These are phyloP conservation scores for Phanerochaete sordida DNA, from an alignment of 768 basidiomycete genomes.

Conservation along the genomic window DNA sequence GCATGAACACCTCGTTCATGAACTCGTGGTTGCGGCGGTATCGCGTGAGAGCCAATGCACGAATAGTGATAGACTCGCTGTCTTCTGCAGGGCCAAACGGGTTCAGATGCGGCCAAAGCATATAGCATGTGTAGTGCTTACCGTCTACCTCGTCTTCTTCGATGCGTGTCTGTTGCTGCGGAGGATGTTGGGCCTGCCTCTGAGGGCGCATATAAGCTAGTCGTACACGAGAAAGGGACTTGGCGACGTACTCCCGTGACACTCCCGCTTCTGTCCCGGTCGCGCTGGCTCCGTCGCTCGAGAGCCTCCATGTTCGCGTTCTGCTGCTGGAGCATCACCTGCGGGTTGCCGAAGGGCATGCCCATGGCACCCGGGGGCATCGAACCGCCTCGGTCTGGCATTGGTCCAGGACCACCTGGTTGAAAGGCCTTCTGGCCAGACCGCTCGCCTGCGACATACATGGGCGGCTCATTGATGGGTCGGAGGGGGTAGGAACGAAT, in stretches of 20 bases:
- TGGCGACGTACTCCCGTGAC: slow-evolving; percentile 36
- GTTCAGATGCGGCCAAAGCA: too few species aligned
- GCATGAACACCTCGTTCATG: slow-evolving; percentile 79
- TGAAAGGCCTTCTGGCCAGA: slow-evolving; percentile 59
- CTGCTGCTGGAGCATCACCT: slow-evolving; percentile 65
- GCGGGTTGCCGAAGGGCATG: slow-evolving; percentile 33
- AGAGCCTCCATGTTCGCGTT: slow-evolving; percentile 69
- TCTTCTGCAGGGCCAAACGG: too few species aligned
- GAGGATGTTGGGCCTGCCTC: slow-evolving; percentile 25
- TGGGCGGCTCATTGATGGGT: slow-evolving; percentile 56
- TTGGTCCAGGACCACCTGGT: slow-evolving; percentile 9
- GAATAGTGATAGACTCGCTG: slow-evolving; percentile 63
- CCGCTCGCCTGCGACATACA: slow-evolving; percentile 73
- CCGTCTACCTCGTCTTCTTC: slow-evolving; percentile 70
- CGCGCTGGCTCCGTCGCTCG: slow-evolving; percentile 43
- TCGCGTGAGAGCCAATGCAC: slow-evolving; percentile 65
- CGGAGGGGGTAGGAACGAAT: slow-evolving; percentile 72
- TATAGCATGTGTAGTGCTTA: slow-evolving; percentile 24
- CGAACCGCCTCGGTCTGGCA: slow-evolving; percentile 10
- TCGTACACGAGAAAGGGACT: neutral
- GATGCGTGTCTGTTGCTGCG: slow-evolving; percentile 23
- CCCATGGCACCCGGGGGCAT: slow-evolving; percentile 10
- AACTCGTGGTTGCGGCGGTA: slow-evolving; percentile 81
- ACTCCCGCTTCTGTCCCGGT: slow-evolving; percentile 42
- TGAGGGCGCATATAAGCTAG: neutral